These are phyloP conservation scores for Aspergillus sp. DNA, from an alignment of 2,329 filamentous ascomycete genomes.

Conservation along the genomic window DNA sequence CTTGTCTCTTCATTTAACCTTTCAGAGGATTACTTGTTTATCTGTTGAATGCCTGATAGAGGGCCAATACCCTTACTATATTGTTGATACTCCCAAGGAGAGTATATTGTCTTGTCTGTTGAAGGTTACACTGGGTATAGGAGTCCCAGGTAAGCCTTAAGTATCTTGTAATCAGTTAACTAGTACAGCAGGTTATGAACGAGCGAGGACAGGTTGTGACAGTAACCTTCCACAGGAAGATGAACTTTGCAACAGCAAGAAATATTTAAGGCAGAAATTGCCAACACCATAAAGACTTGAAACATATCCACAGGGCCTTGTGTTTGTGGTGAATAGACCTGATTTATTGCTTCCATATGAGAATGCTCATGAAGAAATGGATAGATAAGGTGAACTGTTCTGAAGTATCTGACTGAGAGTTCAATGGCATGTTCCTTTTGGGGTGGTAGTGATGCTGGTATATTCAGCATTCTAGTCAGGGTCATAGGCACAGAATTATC, in stretches of 20 bases:
- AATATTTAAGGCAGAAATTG: constrained; percentile 41
- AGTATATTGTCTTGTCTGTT: too few relatives aligned
- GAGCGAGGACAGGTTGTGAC: too few relatives aligned
- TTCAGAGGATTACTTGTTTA: too few relatives aligned
- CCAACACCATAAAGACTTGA: constrained; percentile 48
- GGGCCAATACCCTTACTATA: too few relatives aligned
- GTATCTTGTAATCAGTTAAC: too few relatives aligned
- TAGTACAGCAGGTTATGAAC: too few relatives aligned
- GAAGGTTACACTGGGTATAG: too few relatives aligned
- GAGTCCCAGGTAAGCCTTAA: too few relatives aligned
- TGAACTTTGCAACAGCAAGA: constrained; percentile 38
- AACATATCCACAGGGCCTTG: constrained; percentile 32
- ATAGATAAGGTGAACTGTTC: constrained; percentile 42
- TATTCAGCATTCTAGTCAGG: constrained; percentile 19
- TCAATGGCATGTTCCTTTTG: constrained; percentile 33
- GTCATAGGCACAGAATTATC: constrained; percentile 7
- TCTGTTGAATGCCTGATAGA: too few relatives aligned
- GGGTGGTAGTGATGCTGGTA: constrained; percentile 20
- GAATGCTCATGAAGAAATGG: constrained; percentile 43
- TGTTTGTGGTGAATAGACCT: constrained; percentile 26
- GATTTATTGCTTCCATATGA: constrained; percentile 29
- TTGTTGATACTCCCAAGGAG: too few relatives aligned
- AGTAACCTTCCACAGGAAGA: constrained; percentile 43
- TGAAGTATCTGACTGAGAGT: constrained; percentile 43
- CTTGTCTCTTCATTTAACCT: too few relatives aligned